A percentile compares a stretch with the other conserved stretches of the same genome.
phyloP scores from a whole-genome alignment of 2,329 filamentous ascomycete genomes.

The Botrytis squamosa region DNA sequence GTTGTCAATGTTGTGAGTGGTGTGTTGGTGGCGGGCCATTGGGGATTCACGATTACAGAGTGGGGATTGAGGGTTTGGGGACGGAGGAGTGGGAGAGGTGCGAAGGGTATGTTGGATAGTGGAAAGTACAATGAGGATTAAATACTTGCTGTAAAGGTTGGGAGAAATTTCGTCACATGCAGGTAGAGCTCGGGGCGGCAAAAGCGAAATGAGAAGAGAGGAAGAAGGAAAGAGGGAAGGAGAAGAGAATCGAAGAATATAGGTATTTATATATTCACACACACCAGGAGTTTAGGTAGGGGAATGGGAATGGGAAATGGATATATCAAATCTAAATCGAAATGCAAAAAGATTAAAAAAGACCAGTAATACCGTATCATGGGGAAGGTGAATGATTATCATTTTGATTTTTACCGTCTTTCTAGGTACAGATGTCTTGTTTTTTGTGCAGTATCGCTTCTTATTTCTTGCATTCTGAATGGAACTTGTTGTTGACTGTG shows the following conservation, averaged over 20 bases:
- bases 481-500: neutral
- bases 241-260: neutral
- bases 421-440: neutral
- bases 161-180: neutral
- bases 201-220: neutral
- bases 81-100: constrained; percentile 36
- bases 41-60: constrained; percentile 82
- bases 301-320: neutral
- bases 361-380: neutral
- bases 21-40: constrained; percentile 89
- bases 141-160: neutral
- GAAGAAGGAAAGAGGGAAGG: neutral
- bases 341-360: neutral
- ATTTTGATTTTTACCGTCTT: neutral
- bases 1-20: constrained; percentile 89
- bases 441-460: neutral
- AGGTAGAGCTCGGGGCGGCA: neutral
- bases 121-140: constrained; percentile 33
- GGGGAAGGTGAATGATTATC: neutral
- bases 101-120: constrained; percentile 41
- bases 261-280: neutral
- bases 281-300: neutral
- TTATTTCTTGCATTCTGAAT: neutral
- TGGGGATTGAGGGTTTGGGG: constrained; percentile 64
- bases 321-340: neutral